Percentiles rank a stretch among this genome's conserved stretches.
phyloP scores from a whole-genome alignment of 2,329 filamentous ascomycete species.

The Alternaria viburni region DNA sequence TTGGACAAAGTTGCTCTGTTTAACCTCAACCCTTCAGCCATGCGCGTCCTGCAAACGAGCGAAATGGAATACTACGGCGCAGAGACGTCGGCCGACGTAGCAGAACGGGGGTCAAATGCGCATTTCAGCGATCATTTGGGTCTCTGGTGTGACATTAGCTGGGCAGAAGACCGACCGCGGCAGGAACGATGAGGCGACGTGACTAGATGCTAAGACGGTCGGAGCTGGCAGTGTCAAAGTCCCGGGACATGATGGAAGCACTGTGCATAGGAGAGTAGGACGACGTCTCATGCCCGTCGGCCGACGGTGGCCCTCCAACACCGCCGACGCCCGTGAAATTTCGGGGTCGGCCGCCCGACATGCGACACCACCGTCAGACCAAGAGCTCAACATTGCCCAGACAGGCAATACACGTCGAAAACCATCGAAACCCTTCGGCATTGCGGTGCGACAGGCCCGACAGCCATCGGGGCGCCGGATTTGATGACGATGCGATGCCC shows the following conservation, averaged over 20 bases:
- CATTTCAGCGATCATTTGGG: slow-evolving; percentile 12
- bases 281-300: not conserved
- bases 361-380: not conserved
- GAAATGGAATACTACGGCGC: not conserved
- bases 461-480: slow-evolving; percentile 1
- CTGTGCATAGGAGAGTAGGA: too few relatives aligned
- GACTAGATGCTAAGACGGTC: not conserved
- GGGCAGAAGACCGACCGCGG: not conserved
- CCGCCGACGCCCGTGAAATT: not conserved
- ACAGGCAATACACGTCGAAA: not conserved
- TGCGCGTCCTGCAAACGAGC: slow-evolving; percentile 3
- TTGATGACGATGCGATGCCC: not conserved
- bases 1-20: slow-evolving; percentile 6
- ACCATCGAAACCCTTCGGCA: slow-evolving; percentile 8
- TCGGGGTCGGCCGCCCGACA: not conserved
- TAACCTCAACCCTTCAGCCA: not conserved
- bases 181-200: not conserved
- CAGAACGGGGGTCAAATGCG: not conserved
- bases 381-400: not conserved
- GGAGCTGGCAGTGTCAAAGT: not conserved
- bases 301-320: not conserved
- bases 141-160: not conserved
- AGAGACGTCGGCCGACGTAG: not conserved
- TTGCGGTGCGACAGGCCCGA: slow-evolving; percentile 4
- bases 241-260: not conserved